Evolutionary conservation across 805 yeast genomes (phyloP), one percentile per base, ranked within the genome.

Genomic region (Naumovozyma dairenensis): DNA sequence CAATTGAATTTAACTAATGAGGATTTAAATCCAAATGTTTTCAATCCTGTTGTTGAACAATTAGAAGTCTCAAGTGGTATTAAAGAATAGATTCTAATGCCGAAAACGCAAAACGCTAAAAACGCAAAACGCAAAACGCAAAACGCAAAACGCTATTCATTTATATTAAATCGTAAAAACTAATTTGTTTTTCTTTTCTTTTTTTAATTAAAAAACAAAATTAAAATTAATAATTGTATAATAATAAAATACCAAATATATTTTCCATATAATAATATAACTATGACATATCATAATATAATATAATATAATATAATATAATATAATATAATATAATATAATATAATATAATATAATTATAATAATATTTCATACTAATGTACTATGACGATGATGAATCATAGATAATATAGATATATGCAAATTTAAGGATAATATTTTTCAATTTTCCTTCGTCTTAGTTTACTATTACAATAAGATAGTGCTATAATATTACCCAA

Each of bases 21-120:
- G 5, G 80, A 76, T 52, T 66, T 82, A 62, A 75, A 81, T 54
- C 60, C 73, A 31, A 81, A 80, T 45, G 85, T 80, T 17, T 44
- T 66, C 36, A 71, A 78, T 36, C 84, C 87, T 12, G 64, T 68
- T 21, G 66, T 80, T 49, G 63, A 66, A 32, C 76, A 79, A 39
- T 59, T 77, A 44, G 86, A 73, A 43, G 80, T 77, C 32, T 75
- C 84, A 34, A 79, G 86, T 28, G 93, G 93, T 55, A 42, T 62
- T 32, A 48, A 48, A 37, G 41, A 32, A 10, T 25, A 25, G 19
- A 16, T 32, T 6, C 15, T 17, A 12, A 21, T 21, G 27, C 21
- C 2, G 18, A 15, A 14, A 21, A 15, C 7, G 6, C 9, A 9
- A 25, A 25, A 25, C 6, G n/a, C n/a, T n/a, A n/a, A n/a, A n/a